Evolutionary conservation across 2,329 filamentous ascomycete genomes (phyloP).

Genomic region (Dactylellina haptotyla): DNA sequence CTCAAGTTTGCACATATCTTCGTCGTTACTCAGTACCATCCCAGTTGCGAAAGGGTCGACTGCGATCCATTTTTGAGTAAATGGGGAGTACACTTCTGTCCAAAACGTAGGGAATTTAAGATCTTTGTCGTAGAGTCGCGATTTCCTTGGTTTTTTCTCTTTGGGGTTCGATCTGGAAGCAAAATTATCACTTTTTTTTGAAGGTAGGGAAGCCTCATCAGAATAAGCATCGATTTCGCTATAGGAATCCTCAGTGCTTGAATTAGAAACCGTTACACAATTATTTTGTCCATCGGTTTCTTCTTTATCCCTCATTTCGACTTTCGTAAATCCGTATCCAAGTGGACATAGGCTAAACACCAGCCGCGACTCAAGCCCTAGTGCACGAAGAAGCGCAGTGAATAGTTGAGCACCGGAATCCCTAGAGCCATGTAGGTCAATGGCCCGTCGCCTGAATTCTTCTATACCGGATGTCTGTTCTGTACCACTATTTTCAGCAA

Average conservation of each 20-base stretch:
- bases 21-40: slow-evolving; percentile 59
- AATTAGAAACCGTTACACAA: slow-evolving; percentile 59
- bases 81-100: slow-evolving; percentile 88
- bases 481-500: slow-evolving; percentile 65
- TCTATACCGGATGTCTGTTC: slow-evolving; percentile 69
- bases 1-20: slow-evolving; percentile 79
- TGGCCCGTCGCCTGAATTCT: slow-evolving; percentile 21
- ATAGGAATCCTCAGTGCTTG: slow-evolving; percentile 12
- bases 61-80: slow-evolving; percentile 89
- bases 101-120: slow-evolving; percentile 64
- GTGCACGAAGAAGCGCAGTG: slow-evolving; percentile 85
- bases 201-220: not conserved
- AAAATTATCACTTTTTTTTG: not conserved
- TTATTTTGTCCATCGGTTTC: slow-evolving; percentile 68
- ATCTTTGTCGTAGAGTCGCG: slow-evolving; percentile 59
- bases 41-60: slow-evolving; percentile 78
- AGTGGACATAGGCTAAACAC: slow-evolving; percentile 91
- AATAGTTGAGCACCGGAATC: slow-evolving; percentile 91
- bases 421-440: slow-evolving; percentile 72
- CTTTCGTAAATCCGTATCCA: slow-evolving; percentile 63
- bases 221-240: slow-evolving; percentile 2
- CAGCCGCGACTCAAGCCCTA: slow-evolving; percentile 81
- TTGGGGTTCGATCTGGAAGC: slow-evolving; percentile 6
- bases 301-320: slow-evolving; percentile 76
- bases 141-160: slow-evolving; percentile 8